phyloP scores from a whole-genome alignment of 352 stramenopile species.

The Pythium sp. region DNA sequence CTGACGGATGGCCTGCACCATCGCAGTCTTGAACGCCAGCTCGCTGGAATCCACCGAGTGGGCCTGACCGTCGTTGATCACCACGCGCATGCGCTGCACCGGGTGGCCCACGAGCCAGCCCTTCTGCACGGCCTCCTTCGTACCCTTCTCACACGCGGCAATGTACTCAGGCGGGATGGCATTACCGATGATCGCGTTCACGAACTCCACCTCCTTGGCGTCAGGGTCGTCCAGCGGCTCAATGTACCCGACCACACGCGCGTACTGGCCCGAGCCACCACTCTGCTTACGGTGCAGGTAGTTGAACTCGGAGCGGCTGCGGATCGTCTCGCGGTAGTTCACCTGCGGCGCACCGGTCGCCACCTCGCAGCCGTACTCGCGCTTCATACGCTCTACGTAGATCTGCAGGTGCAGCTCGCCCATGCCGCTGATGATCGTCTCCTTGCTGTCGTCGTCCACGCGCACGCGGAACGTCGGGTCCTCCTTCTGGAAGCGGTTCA shows the following conservation, averaged over 20 bases:
- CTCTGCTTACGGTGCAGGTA: slow-evolving; percentile 99
- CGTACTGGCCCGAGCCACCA: slow-evolving; percentile 96
- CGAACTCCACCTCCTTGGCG: slow-evolving; percentile 91
- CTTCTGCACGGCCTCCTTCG: slow-evolving; percentile 93
- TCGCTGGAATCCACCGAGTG: slow-evolving; percentile 99
- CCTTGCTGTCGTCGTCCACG: slow-evolving; percentile 96
- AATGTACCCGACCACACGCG: slow-evolving; percentile 96
- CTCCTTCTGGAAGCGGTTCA: slow-evolving; percentile 97
- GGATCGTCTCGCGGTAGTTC: slow-evolving; percentile 99
- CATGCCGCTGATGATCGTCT: slow-evolving; percentile 99
- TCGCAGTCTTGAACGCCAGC: slow-evolving; percentile 97
- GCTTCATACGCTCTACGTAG: slow-evolving; percentile 98
- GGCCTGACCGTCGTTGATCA: slow-evolving; percentile 90
- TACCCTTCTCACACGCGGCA: slow-evolving; percentile 96
- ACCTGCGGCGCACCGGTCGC: slow-evolving; percentile 92
- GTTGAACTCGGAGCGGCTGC: slow-evolving; percentile 93
- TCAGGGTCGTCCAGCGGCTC: slow-evolving; percentile 92
- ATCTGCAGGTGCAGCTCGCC: slow-evolving; percentile 99
- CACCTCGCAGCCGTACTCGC: slow-evolving; percentile 97
- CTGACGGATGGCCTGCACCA: slow-evolving; percentile 93
- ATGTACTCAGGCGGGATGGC: slow-evolving; percentile 99
- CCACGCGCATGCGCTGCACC: slow-evolving; percentile 86
- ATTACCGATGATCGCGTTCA: slow-evolving; percentile 97
- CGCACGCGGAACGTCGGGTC: slow-evolving; percentile 97
- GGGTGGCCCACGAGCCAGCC: slow-evolving; percentile 95